Percentiles rank a stretch among this genome's conserved stretches.
These are phyloP conservation scores for Leccinum boreale DNA, from an alignment of 768 basidiomycete species.

Conservation along the genomic window DNA sequence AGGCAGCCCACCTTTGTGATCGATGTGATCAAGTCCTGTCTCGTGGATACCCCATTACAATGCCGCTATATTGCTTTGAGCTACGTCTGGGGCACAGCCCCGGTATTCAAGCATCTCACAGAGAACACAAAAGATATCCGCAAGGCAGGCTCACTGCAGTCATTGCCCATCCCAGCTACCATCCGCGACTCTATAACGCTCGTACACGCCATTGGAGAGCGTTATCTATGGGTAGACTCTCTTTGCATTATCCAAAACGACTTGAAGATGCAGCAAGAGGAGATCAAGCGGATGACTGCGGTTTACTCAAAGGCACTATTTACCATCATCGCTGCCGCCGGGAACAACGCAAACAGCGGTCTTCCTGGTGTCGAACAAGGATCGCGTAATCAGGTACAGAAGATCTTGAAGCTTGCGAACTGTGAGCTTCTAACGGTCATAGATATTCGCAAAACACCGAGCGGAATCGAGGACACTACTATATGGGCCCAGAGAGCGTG, in stretches of 20 bases:
- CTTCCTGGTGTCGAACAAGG: slow-evolving; percentile 6
- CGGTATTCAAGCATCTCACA: slow-evolving; percentile 10
- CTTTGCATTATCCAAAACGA: slow-evolving; percentile 24
- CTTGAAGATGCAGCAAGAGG: slow-evolving; percentile 11
- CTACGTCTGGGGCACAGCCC: slow-evolving; percentile 19
- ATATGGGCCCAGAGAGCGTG: slow-evolving; percentile 15
- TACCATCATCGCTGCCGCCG: slow-evolving; percentile 19
- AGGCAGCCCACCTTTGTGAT: slow-evolving; percentile 12
- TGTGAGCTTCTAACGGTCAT: slow-evolving; percentile 13
- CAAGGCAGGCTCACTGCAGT: not conserved
- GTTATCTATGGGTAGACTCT: slow-evolving; percentile 27
- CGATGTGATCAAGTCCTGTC: slow-evolving; percentile 14
- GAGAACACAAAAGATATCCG: slow-evolving; percentile 6
- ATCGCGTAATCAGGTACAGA: slow-evolving; percentile 8
- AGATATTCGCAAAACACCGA: not conserved
- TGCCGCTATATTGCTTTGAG: slow-evolving; percentile 26
- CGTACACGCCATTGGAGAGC: slow-evolving; percentile 17
- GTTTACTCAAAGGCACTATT: slow-evolving; percentile 19
- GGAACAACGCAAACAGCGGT: slow-evolving; percentile 7
- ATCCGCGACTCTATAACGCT: slow-evolving; percentile 24
- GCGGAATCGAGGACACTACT: slow-evolving; percentile 1
- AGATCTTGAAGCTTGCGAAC: slow-evolving; percentile 5
- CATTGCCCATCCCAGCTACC: slow-evolving; percentile 16
- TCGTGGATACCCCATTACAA: slow-evolving; percentile 13
- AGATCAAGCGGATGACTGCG: slow-evolving; percentile 20